These are phyloP conservation scores for Effrenium voratum DNA, from an alignment of 73 alveolate species.

Conservation along the genomic window DNA sequence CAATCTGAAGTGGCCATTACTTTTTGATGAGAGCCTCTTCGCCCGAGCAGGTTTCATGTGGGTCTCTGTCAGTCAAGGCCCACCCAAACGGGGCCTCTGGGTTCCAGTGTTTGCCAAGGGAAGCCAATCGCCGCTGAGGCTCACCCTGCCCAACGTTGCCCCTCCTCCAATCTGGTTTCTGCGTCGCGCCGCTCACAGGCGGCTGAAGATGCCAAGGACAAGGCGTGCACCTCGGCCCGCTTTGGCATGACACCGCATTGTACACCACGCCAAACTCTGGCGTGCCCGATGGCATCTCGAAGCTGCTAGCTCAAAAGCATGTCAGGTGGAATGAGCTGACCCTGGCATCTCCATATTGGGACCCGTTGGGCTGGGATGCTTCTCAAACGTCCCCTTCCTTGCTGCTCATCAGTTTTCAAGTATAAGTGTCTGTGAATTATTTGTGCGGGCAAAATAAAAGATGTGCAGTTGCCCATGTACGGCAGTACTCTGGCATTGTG, in stretches of 20 bases:
- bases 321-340: neutral
- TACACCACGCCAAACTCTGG: neutral
- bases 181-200: constrained; percentile 68
- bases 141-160: too few species aligned
- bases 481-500: too few species aligned
- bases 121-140: too few species aligned
- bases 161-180: constrained; percentile 43
- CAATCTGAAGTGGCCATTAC: constrained; percentile 12
- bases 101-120: too few species aligned
- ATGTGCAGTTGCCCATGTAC: too few species aligned
- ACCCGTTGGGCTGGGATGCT: neutral
- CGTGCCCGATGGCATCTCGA: neutral
- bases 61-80: neutral
- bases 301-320: neutral
- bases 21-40: neutral
- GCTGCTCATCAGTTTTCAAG: too few species aligned
- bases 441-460: too few species aligned
- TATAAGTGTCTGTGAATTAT: too few species aligned
- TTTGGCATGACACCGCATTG: too few species aligned
- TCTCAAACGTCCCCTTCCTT: neutral
- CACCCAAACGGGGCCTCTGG: neutral
- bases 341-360: neutral
- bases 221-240: constrained; percentile 37
- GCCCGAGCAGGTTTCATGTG: neutral
- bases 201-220: constrained; percentile 43